phyloP scores from a whole-genome alignment of 768 basidiomycete species.

The Tricholoma flavovirens region DNA sequence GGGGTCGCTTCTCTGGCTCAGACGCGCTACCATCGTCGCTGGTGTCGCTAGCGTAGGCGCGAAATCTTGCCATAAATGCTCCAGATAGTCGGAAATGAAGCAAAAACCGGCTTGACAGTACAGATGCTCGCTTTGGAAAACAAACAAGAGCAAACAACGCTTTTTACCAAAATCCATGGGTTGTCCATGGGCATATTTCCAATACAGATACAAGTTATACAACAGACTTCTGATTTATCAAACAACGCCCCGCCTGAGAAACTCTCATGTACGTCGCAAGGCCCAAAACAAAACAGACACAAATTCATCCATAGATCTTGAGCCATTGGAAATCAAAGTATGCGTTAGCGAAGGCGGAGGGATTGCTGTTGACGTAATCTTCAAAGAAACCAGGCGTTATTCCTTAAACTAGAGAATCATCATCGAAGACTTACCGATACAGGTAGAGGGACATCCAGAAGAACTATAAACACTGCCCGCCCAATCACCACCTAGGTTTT shows the following conservation, averaged over 20 bases:
- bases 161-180: no score
- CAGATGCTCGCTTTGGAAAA: neutral
- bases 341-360: constrained; percentile 57
- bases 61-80: constrained; percentile 57
- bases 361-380: constrained; percentile 66
- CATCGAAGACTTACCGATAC: constrained; percentile 36
- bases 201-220: no score
- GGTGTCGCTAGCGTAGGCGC: constrained; percentile 57
- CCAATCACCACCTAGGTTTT: constrained; percentile 59
- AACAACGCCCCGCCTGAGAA: neutral
- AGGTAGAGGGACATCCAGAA: constrained; percentile 50
- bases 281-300: neutral
- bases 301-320: constrained; percentile 28
- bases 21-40: constrained; percentile 38
- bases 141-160: neutral
- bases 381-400: neutral
- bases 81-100: neutral
- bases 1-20: constrained; percentile 17
- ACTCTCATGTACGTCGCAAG: neutral
- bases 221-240: neutral
- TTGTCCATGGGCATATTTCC: no score
- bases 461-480: constrained; percentile 42
- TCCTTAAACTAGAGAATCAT: neutral
- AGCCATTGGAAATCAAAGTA: constrained; percentile 68
- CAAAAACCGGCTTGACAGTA: neutral